Base-by-base conservation (phyloP, 2,329 filamentous ascomycete species). In the Colletotrichum eleusines region DNA sequence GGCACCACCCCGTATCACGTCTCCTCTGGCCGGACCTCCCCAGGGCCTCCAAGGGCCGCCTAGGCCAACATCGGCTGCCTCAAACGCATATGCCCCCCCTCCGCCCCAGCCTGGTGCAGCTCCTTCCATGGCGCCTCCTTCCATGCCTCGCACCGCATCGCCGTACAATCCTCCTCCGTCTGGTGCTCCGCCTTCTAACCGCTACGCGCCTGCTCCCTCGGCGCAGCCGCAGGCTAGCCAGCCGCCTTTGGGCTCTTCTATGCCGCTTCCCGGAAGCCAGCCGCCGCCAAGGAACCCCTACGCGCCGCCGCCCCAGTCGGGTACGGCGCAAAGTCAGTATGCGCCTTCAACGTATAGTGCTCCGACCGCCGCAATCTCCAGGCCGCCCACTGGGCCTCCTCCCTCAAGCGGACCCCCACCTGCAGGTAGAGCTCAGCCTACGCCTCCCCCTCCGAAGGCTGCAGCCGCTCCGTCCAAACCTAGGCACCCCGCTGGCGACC, bases 161-260 rank as follows among this genome's bases (percentile, higher is more conserved):
- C 95, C 95, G 7, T 98, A 97, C 81, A 94, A 95, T 76, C 89
- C 92, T 46, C 92, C 95, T 64, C 93, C 93, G 8, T 84, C 90
- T 38, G 87, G 85, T 23, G 84, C 89, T 6, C 90, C 93, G n/a
- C 89, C 91, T 7, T 87, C 90, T 12, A 94, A 90, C 82, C 86
- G 94, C 76, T 97, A 97, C 79, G 91, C 93, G 18, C 92, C 92
- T 16, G 85, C 88, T 62, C 89, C 91, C 54, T 83, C 88, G 20
- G 78, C 87, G 28, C 89, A 91, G 76, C 83, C 82, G 60, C 79
- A 82, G 72, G 78, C 83, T 63, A 83, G 80, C 62, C 88, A 86
- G 55, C 81, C 82, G 28, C 83, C 82, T 42, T 73, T 78, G 35
- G 75, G 79, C 69, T 75, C 68, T 31, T 66, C 81, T 73, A 76